phyloP scores from a whole-genome alignment of 2,329 filamentous ascomycete species.

The Chalaropsis ovoidea region DNA sequence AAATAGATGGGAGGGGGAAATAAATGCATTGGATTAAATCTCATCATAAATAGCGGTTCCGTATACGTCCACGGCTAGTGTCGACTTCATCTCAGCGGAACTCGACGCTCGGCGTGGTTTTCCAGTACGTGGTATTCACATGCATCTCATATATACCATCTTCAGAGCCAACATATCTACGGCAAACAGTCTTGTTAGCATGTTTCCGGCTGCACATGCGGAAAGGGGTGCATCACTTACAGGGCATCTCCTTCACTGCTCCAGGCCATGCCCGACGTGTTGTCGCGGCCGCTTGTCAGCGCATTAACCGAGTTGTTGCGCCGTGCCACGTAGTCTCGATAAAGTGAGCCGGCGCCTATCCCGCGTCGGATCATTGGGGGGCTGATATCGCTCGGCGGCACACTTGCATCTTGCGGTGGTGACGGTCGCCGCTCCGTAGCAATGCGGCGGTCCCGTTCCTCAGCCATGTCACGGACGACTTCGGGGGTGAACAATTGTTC shows the following conservation, averaged over 20 bases:
- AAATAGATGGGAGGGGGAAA: conserved; percentile 27
- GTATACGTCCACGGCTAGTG: background rate
- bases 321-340: background rate
- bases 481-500: background rate
- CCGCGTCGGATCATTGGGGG: background rate
- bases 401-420: background rate
- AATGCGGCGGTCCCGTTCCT: background rate
- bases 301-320: background rate
- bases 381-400: background rate
- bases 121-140: conserved; percentile 53
- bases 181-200: background rate
- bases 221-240: conserved; percentile 40
- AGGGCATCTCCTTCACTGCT: conserved; percentile 49
- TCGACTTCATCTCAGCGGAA: conserved; percentile 36
- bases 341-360: background rate
- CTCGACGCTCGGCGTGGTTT: conserved; percentile 46
- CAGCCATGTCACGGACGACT: background rate
- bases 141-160: conserved; percentile 67
- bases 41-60: background rate
- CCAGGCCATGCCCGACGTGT: conserved; percentile 54
- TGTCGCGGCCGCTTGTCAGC: conserved; percentile 40
- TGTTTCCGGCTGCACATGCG: background rate
- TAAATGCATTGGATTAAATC: background rate
- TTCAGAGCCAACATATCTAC: conserved; percentile 53
- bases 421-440: background rate